Base-by-base conservation (phyloP, 2,329 filamentous ascomycete species). In the Exophiala spinifera region DNA sequence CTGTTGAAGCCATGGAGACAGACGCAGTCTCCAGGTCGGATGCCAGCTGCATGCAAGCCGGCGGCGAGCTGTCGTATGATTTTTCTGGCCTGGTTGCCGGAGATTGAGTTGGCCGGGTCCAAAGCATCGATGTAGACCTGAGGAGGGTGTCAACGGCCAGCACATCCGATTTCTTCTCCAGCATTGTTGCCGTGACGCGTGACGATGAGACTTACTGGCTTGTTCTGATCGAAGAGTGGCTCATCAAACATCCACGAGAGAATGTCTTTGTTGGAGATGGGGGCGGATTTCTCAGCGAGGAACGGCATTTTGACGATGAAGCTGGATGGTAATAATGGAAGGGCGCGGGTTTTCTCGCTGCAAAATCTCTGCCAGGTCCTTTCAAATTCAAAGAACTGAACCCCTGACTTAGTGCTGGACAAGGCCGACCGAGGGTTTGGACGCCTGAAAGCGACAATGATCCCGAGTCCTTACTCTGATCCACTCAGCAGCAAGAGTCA, bases 1-100 rank as follows among this genome's bases (percentile, higher is more conserved):
- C 69, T 74, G 67, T 84, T 83, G 68, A 82, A 81, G 0, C 77
- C 78, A 59, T 82, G 78, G 43, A 83, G 72, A 44, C 76, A 77
- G 6, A 83, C 75, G 55, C 75, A 78, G 56, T 83, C 79, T 34
- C 79, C 79, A 21, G 69, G 65, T 49, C 74, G 36, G n/a, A 59
- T 44, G 5, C 59, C 59, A 2, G 15, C 37, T 4, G 53, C 56
- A 4, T 43, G 49, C 48, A 83, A 71, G 0, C 81, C 81, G 7
- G 78, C 79, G 42, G 76, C 74, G 11, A 84, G 66, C 55, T 76
- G 73, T 15, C 76, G 72, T 28, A 81, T 69, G 3, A 77, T 61
- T 15, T n/a, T 14, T 6, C 42, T 42, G 40, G 56, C 56, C 37
- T 59, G 53, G 13, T 31, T 46, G 15, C 46, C 42, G 4, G 59